Base-by-base conservation (phyloP, 2,329 filamentous ascomycete species). In the Trichoderma koningii region DNA sequence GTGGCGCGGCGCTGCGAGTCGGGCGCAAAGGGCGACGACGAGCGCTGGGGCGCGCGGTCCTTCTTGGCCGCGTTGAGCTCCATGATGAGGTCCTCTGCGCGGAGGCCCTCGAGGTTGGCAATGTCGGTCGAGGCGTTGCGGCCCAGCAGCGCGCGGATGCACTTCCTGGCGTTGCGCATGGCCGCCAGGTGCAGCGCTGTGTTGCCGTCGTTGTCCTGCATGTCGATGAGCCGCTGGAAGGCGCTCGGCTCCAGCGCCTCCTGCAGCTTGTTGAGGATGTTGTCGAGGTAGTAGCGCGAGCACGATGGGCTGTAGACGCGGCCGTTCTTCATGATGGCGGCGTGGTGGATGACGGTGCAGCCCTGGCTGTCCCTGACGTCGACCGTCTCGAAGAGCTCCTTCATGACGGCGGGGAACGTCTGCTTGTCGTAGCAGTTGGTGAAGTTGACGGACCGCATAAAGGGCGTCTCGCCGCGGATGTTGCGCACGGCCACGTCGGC, bases 371-470 rank as follows among this genome's bases (percentile, higher is more conserved):
- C 95, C 23, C 90, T 85, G 66, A 87, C 87, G 61, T 89, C 88
- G 45, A 97, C 87, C 0, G 94, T 97, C 44, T 89, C 86, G 59
- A 93, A 87, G 4, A 99, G 84, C 68, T 97, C 87, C 69, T 90
- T 90, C 71, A 97, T 87, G 64, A 99, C 88, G 23, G 85, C 85
- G 0, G 92, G 90, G 79, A 98, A 97, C 0, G 92, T 93, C 70
- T 92, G 87, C 78, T 95, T 96, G 76, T 98, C 95, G 76, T 89
- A 95, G 75, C 95, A 97, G 76, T 99, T 99, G 52, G 94, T 98
- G 76, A 98, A 99, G 74, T 96, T 87, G 64, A 98, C 93, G 6
- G 92, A 91, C 50, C 93, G 89, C 87, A 99, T 97, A 42, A 99
- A 85, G 0, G 95, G 94, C 0, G 95, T 98, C 77, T 98, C 94